Conservation (phyloP, 2,329 filamentous ascomycete species). For the Calonectria naviculata region DNA sequence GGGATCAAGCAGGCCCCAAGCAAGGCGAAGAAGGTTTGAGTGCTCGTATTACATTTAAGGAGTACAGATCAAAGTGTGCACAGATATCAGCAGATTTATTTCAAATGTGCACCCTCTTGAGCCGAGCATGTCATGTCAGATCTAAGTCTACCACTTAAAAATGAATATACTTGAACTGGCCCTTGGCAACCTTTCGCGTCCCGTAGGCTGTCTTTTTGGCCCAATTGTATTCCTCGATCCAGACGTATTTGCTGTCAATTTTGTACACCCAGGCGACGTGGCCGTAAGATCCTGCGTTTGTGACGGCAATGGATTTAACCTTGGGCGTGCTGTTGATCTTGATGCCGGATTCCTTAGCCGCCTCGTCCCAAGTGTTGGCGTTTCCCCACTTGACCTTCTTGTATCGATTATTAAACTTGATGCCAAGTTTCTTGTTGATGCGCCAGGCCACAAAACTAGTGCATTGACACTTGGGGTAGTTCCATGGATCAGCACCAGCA, state of each 20-base stretch:
- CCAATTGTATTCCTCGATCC: background rate
- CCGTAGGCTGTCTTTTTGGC: background rate
- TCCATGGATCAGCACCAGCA: background rate
- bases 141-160: background rate
- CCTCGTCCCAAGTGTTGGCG: background rate
- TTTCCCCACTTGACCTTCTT: background rate
- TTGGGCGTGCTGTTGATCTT: background rate
- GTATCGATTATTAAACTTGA: background rate
- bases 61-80: background rate
- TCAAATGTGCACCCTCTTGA: too few species aligned
- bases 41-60: background rate
- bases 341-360: background rate
- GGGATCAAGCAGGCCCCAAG: slow-evolving; percentile 21
- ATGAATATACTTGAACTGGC: background rate
- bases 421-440: background rate
- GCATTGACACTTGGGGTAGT: background rate
- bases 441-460: background rate
- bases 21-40: slow-evolving; percentile 12
- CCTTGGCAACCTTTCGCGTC: background rate
- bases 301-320: background rate
- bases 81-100: too few species aligned
- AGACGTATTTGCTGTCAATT: background rate
- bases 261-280: background rate
- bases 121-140: too few species aligned
- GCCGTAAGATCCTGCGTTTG: background rate